Evolutionary conservation across 2,329 filamentous ascomycete genomes (phyloP).

Genomic region (Penicillium sp.): DNA sequence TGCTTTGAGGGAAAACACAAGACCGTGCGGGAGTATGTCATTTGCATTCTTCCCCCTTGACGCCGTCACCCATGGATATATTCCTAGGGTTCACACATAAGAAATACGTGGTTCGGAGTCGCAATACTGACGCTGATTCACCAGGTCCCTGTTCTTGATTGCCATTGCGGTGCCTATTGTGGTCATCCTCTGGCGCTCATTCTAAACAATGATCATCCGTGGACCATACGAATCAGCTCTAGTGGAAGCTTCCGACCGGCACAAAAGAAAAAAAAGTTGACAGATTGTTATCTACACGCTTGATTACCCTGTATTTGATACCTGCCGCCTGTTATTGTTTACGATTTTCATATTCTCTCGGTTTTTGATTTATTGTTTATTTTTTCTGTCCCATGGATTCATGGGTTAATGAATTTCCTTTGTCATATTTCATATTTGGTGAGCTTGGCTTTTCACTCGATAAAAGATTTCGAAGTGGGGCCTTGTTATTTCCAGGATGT

Average conservation of each 20-base stretch:
- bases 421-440: conserved; percentile 23
- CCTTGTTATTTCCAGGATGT: not conserved
- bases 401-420: conserved; percentile 25
- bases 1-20: conserved; percentile 2
- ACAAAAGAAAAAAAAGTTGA: conserved; percentile 11
- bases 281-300: conserved; percentile 22
- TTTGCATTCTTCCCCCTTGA: conserved; percentile 10
- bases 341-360: conserved; percentile 24
- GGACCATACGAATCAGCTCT: not conserved
- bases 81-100: not conserved
- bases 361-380: conserved; percentile 18
- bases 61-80: conserved; percentile 5
- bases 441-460: conserved; percentile 9
- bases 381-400: conserved; percentile 1
- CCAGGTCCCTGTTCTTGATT: conserved; percentile 34
- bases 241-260: not conserved
- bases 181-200: conserved; percentile 32
- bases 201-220: conserved; percentile 19
- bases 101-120: conserved; percentile 9
- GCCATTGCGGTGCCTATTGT: conserved; percentile 30
- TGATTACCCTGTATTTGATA: conserved; percentile 39
- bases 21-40: conserved; percentile 13
- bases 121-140: conserved; percentile 31
- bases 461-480: conserved; percentile 1
- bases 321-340: conserved; percentile 19